phyloP scores from a whole-genome alignment of 176 grass and related monocot species.

The Ensete ventricosum region DNA sequence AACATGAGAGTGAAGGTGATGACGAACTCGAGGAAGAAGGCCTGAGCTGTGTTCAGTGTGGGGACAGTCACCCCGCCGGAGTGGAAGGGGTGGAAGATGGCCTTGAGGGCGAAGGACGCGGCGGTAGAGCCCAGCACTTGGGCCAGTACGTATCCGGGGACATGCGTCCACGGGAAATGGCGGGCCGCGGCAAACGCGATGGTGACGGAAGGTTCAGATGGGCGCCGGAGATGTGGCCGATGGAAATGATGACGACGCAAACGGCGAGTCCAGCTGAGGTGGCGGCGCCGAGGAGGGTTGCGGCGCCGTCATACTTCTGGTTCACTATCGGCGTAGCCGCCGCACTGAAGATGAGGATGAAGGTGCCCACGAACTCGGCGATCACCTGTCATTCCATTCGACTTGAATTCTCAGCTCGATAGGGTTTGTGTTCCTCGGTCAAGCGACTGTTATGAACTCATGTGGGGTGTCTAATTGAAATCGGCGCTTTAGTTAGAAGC shows the following conservation, averaged over 20 bases:
- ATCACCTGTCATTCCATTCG: constrained; percentile 10
- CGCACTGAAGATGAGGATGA: constrained; percentile 55
- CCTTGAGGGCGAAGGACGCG: constrained; percentile 41
- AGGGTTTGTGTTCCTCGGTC: too few relatives aligned
- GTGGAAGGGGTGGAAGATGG: constrained; percentile 32
- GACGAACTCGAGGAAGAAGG: constrained; percentile 69
- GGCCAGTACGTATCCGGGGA: constrained; percentile 32
- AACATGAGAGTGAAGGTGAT: constrained; percentile 57
- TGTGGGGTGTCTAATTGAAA: too few relatives aligned
- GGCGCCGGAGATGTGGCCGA: constrained; percentile 53
- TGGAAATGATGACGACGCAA: constrained; percentile 40
- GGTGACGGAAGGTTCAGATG: constrained; percentile 60
- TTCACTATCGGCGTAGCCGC: constrained; percentile 47
- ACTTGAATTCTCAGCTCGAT: too few relatives aligned
- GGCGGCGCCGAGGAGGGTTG: constrained; percentile 38
- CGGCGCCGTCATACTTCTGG: constrained; percentile 32
- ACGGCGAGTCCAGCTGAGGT: constrained; percentile 37
- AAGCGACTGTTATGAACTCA: too few relatives aligned
- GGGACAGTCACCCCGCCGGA: constrained; percentile 43
- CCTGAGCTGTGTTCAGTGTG: constrained; percentile 24
- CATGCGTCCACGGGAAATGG: constrained; percentile 37
- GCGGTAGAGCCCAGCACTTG: constrained; percentile 38
- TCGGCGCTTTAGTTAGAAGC: too few relatives aligned
- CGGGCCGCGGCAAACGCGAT: constrained; percentile 40
- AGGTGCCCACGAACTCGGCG: constrained; percentile 58